Conservation (phyloP, 2,329 filamentous ascomycete species). For the Penicillium capsulatum region DNA sequence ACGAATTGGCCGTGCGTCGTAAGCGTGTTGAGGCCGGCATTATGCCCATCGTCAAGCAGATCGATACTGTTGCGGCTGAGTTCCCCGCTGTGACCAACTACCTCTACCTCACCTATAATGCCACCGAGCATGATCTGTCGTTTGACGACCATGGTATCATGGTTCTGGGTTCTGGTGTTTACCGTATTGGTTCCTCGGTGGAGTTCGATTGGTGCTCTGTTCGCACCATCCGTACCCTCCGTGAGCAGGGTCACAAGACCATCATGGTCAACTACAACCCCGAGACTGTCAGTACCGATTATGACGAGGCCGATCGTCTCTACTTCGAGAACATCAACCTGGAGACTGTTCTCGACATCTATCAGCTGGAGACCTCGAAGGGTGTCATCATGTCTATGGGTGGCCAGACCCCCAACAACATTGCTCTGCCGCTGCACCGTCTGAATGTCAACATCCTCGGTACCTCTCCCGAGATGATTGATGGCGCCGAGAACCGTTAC, state of each 20-base stretch:
- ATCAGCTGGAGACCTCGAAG: conserved; percentile 74
- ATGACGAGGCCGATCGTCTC: conserved; percentile 86
- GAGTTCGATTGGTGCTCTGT: conserved; percentile 99
- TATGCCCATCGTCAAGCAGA: conserved; percentile 90
- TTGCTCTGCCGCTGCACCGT: conserved; percentile 81
- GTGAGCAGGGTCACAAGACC: conserved; percentile 81
- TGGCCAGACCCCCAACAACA: conserved; percentile 97
- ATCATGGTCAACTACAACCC: conserved; percentile 96
- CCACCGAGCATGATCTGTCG: conserved; percentile 72
- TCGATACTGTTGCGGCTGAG: conserved; percentile 95
- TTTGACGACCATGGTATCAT: conserved; percentile 92
- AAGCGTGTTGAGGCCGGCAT: conserved; percentile 82
- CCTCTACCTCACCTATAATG: conserved; percentile 94
- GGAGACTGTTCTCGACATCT: conserved; percentile 89
- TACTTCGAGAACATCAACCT: conserved; percentile 96
- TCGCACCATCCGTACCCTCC: conserved; percentile 82
- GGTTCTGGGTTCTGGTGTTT: conserved; percentile 93
- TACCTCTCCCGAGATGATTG: conserved; percentile 98
- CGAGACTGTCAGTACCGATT: conserved; percentile 85
- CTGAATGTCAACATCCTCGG: conserved; percentile 89
- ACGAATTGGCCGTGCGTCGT: conserved; percentile 82
- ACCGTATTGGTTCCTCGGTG: conserved; percentile 94
- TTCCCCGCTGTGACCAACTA: conserved; percentile 96
- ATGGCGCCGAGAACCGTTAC: conserved; percentile 93
- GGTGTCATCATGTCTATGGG: conserved; percentile 95